phyloP scores from a whole-genome alignment of 192 early-diverging fungal genomes.

The Lunasporangiospora selenospora region DNA sequence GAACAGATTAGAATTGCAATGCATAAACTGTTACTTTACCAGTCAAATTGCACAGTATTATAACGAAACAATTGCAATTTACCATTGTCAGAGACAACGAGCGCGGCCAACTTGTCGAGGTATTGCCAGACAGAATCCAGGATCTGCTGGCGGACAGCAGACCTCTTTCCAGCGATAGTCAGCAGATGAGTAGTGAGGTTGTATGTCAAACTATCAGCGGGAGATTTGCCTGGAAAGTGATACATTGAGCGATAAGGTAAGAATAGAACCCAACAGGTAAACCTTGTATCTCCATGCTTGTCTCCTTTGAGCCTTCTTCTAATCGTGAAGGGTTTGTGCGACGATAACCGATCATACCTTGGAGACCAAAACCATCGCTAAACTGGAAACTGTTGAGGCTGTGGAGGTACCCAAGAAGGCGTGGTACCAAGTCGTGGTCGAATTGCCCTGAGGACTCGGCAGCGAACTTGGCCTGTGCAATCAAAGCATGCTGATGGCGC shows the following conservation, averaged over 20 bases:
- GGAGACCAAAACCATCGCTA: conserved; percentile 25
- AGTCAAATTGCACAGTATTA: neutral
- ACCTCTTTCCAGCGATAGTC: conserved; percentile 32
- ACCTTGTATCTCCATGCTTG: no score
- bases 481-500: conserved; percentile 42
- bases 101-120: conserved; percentile 25
- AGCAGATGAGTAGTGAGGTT: conserved; percentile 36
- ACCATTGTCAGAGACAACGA: conserved; percentile 31
- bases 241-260: neutral
- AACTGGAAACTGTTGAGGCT: conserved; percentile 27
- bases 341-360: no score
- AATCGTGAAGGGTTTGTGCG: no score
- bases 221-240: conserved; percentile 20
- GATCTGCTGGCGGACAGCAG: conserved; percentile 35
- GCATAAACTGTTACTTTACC: no score
- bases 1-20: no score
- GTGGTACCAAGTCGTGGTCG: conserved; percentile 38
- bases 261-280: neutral
- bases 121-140: conserved; percentile 34
- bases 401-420: conserved; percentile 29
- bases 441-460: conserved; percentile 44
- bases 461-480: conserved; percentile 41
- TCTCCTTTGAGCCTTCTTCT: no score
- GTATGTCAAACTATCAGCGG: conserved; percentile 34
- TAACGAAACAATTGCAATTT: neutral